These are phyloP conservation scores for Beauveria rudraprayagi DNA, from an alignment of 2,329 filamentous ascomycete genomes.

Conservation along the genomic window DNA sequence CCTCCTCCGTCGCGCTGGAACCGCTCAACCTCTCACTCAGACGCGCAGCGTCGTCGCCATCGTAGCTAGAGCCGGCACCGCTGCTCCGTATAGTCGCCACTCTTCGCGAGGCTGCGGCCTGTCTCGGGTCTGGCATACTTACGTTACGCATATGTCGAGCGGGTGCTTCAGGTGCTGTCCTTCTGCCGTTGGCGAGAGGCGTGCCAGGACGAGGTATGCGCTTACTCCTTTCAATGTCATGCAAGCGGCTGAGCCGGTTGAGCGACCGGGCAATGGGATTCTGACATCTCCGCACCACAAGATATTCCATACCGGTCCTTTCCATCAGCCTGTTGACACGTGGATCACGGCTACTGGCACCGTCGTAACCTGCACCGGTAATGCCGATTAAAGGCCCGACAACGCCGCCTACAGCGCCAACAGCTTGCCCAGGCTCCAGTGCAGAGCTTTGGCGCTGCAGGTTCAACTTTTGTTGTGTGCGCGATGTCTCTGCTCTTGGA, in stretches of 20 bases:
- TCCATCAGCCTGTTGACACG: constrained; percentile 58
- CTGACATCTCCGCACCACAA: constrained; percentile 64
- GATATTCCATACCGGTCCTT: constrained; percentile 63
- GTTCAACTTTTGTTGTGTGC: constrained; percentile 69
- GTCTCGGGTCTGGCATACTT: constrained; percentile 29
- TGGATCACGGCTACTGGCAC: constrained; percentile 45
- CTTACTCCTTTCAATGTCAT: constrained; percentile 41
- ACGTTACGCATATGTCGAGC: constrained; percentile 31
- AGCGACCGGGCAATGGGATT: constrained; percentile 61
- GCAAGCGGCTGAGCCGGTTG: constrained; percentile 35
- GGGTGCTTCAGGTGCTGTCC: constrained; percentile 19
- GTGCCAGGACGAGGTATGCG: constrained; percentile 37
- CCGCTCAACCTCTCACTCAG: constrained; percentile 40
- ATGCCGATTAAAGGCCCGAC: constrained; percentile 43
- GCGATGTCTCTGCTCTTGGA: constrained; percentile 47
- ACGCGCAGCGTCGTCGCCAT: constrained; percentile 35
- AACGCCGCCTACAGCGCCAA: constrained; percentile 27
- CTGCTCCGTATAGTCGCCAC: constrained; percentile 30
- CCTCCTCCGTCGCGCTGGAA: constrained; percentile 41
- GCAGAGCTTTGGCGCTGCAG: constrained; percentile 65
- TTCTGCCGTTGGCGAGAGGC: constrained; percentile 30
- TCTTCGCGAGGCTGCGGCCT: constrained; percentile 23
- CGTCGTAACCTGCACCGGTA: constrained; percentile 47
- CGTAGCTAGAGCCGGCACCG: constrained; percentile 36
- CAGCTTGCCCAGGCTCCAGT: constrained; percentile 53